Percentiles rank a stretch among this genome's conserved stretches.
phyloP scores from a whole-genome alignment of 2,329 filamentous ascomycete species.

The Colletotrichum sidae region DNA sequence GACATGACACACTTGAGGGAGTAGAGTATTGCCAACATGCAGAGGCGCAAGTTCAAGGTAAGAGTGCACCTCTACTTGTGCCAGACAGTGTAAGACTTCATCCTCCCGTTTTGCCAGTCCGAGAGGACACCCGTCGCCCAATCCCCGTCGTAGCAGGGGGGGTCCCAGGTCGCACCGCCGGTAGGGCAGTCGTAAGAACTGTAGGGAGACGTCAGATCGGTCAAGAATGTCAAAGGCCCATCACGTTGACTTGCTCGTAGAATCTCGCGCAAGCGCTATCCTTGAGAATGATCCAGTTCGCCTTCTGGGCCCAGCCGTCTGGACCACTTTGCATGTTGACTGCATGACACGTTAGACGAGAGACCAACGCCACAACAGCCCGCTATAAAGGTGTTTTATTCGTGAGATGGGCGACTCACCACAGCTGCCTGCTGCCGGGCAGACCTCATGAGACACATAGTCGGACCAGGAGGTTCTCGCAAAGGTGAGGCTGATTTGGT shows the following conservation, averaged over 20 bases:
- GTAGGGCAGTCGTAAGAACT: background rate
- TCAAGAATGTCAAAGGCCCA: background rate
- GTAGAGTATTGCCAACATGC: no score
- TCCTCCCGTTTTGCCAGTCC: slow-evolving; percentile 7
- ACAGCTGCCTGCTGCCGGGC: slow-evolving; percentile 10
- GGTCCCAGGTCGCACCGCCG: slow-evolving; percentile 4
- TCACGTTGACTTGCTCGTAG: background rate
- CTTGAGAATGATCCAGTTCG: slow-evolving; percentile 9
- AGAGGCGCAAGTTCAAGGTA: no score
- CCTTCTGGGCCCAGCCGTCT: slow-evolving; percentile 10
- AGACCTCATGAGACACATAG: slow-evolving; percentile 11
- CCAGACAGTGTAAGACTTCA: slow-evolving; percentile 8
- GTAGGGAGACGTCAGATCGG: background rate
- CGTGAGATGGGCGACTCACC: background rate
- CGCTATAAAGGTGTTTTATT: no score
- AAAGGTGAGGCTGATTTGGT: slow-evolving; percentile 13
- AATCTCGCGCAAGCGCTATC: background rate
- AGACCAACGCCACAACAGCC: no score
- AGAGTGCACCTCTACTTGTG: background rate
- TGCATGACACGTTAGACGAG: background rate
- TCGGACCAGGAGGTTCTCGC: slow-evolving; percentile 4
- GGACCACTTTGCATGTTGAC: slow-evolving; percentile 11
- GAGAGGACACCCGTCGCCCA: background rate
- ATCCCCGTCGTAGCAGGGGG: background rate
- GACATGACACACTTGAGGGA: no score